Evolutionary conservation across 441 rosid genomes (phyloP).

Genomic region (Brassica balearica): DNA sequence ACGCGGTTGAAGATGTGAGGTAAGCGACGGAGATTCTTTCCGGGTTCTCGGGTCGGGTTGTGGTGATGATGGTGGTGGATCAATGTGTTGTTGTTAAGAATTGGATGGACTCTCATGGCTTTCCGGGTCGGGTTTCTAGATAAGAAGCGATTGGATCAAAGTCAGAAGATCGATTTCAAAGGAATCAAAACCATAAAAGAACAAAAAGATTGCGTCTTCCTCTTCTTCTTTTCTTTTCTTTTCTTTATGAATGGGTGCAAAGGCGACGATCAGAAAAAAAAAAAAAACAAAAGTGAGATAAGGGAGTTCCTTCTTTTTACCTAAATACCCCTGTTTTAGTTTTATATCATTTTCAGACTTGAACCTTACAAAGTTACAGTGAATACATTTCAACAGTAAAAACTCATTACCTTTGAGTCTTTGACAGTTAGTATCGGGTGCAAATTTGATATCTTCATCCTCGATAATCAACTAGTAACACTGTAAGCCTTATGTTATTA

Average conservation of each 20-base stretch:
- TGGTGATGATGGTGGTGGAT: constrained; percentile 51
- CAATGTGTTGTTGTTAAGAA: constrained; percentile 61
- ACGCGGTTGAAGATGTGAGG: constrained; percentile 94
- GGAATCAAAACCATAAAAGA: constrained; percentile 36
- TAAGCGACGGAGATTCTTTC: constrained; percentile 81
- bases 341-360: not conserved
- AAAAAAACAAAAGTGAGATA: not conserved
- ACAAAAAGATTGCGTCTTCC: not conserved
- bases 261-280: not conserved
- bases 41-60: constrained; percentile 45
- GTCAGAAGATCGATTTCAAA: not conserved
- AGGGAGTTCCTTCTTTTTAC: not conserved
- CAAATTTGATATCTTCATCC: too few relatives aligned
- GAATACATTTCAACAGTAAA: too few relatives aligned
- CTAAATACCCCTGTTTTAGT: not conserved
- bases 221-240: not conserved
- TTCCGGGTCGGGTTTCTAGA: constrained; percentile 30
- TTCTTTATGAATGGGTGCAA: not conserved
- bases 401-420: too few relatives aligned
- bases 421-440: too few relatives aligned
- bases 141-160: too few relatives aligned
- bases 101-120: constrained; percentile 88
- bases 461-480: too few relatives aligned
- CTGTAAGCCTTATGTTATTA: too few relatives aligned
- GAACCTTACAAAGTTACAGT: too few relatives aligned